Conservation (phyloP, 179 eudicot species). For the Camellia oleifera region DNA sequence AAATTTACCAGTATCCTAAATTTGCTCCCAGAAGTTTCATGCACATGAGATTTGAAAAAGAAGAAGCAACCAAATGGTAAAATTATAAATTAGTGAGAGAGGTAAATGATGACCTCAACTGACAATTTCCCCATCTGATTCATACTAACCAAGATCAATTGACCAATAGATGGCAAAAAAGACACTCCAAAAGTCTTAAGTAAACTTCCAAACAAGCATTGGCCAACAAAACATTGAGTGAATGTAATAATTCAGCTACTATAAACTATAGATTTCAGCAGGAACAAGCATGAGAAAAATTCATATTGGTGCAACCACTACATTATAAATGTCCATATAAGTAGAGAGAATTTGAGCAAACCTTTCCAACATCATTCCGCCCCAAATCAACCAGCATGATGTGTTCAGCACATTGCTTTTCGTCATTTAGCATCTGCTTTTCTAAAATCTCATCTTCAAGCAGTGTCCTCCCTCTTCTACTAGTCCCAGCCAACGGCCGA, state of each 20-base stretch:
- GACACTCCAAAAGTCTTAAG: not conserved
- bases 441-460: slow-evolving; percentile 39
- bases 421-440: slow-evolving; percentile 39
- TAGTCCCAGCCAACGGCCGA: slow-evolving; percentile 47
- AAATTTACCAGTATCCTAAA: no score
- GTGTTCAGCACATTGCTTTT: slow-evolving; percentile 57
- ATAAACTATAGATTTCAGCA: not conserved
- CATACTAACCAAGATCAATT: not conserved
- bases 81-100: no score
- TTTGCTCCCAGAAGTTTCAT: no score
- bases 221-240: not conserved
- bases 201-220: not conserved
- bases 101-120: not conserved
- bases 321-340: not conserved
- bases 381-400: slow-evolving; percentile 49
- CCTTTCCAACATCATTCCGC: slow-evolving; percentile 54
- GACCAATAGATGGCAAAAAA: not conserved
- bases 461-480: slow-evolving; percentile 33
- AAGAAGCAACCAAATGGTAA: not conserved
- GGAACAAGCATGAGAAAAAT: not conserved
- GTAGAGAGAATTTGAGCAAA: slow-evolving; percentile 3
- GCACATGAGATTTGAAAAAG: not conserved
- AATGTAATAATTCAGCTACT: not conserved
- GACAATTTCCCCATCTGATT: not conserved
- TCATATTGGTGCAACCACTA: not conserved